These are phyloP conservation scores for Coemansia pectinata DNA, from an alignment of 192 early-diverging fungal species.

Conservation along the genomic window DNA sequence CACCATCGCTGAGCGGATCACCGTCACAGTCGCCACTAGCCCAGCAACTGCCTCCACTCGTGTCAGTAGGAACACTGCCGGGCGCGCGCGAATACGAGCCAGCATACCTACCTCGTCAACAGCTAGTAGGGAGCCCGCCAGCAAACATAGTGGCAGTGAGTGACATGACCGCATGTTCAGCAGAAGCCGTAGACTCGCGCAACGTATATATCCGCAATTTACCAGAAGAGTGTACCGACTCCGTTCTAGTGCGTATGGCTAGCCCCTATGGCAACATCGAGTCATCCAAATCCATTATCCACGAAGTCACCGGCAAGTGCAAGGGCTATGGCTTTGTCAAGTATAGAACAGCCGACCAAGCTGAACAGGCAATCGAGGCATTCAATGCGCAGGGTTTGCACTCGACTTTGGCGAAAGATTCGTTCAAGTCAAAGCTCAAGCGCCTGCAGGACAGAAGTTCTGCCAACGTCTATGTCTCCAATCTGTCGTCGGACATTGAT, in stretches of 20 bases:
- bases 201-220: conserved; percentile 86
- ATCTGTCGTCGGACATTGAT: conserved; percentile 72
- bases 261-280: conserved; percentile 68
- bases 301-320: conserved; percentile 76
- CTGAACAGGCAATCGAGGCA: conserved; percentile 67
- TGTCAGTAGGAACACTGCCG: not conserved
- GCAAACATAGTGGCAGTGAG: not conserved
- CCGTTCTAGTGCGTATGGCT: conserved; percentile 64
- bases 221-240: conserved; percentile 68
- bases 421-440: conserved; percentile 68
- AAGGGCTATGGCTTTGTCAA: conserved; percentile 91
- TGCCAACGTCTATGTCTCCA: conserved; percentile 85
- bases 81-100: not conserved
- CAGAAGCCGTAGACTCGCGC: conserved; percentile 30
- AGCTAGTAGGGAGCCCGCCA: conserved; percentile 13
- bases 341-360: conserved; percentile 72
- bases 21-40: conserved; percentile 16
- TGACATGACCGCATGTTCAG: not conserved
- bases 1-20: conserved; percentile 16
- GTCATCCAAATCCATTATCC: conserved; percentile 83
- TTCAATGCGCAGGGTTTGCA: conserved; percentile 66
- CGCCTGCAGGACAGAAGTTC: conserved; percentile 73
- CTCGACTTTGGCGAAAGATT: conserved; percentile 78
- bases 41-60: not conserved
- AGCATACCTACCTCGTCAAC: not conserved